phyloP scores from a whole-genome alignment of 2,329 filamentous ascomycete species.

The Fusarium musae region DNA sequence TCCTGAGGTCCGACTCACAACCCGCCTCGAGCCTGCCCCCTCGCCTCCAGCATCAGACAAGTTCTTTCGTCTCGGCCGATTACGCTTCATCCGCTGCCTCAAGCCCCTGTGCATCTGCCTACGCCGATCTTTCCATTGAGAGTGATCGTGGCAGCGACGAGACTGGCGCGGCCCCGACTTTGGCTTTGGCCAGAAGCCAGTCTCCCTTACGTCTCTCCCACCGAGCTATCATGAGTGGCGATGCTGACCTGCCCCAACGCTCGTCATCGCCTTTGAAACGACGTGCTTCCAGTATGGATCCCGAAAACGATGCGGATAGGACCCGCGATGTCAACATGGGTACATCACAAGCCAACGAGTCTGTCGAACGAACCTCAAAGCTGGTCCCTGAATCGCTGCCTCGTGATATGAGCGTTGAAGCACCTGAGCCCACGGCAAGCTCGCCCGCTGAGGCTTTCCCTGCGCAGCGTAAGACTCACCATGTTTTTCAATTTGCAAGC shows the following conservation, averaged over 20 bases:
- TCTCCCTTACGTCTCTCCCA: constrained; percentile 64
- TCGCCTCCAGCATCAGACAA: constrained; percentile 59
- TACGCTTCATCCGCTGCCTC: constrained; percentile 67
- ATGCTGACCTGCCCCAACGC: constrained; percentile 66
- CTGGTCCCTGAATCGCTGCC: constrained; percentile 39
- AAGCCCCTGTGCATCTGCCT: constrained; percentile 65
- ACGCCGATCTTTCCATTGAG: constrained; percentile 67
- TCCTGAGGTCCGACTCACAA: constrained; percentile 55
- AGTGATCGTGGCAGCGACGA: constrained; percentile 65
- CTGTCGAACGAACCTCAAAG: constrained; percentile 27
- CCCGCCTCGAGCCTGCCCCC: constrained; percentile 64
- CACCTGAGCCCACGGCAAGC: constrained; percentile 45
- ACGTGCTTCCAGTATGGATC: constrained; percentile 71
- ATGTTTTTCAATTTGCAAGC: neutral
- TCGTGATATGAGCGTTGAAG: constrained; percentile 56
- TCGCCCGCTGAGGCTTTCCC: constrained; percentile 29
- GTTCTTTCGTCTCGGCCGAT: constrained; percentile 58
- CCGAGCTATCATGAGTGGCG: constrained; percentile 69
- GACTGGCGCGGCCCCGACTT: constrained; percentile 51
- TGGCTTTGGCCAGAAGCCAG: constrained; percentile 56
- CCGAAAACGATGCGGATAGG: constrained; percentile 55
- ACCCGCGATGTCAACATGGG: constrained; percentile 61
- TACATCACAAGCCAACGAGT: constrained; percentile 41
- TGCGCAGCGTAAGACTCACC: constrained; percentile 44
- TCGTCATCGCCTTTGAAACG: constrained; percentile 74